Evolutionary conservation across 2,329 filamentous ascomycete genomes (phyloP), one percentile per base, ranked within the genome.

Genomic region (Neocatenulostroma microsporum): DNA sequence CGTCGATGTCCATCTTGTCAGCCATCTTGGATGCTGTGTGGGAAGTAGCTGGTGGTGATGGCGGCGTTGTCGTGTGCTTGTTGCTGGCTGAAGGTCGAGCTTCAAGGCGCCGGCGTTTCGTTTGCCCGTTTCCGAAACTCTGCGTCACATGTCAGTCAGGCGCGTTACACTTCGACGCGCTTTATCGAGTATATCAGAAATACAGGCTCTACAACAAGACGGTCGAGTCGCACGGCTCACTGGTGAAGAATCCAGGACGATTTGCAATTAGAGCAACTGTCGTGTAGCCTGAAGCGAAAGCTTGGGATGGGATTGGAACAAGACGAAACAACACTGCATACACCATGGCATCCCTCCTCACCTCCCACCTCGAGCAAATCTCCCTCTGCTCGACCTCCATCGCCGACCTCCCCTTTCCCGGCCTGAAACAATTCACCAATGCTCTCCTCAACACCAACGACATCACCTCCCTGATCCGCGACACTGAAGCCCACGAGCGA

Each of bases 401-500:
- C 27, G 61, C 64, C 32, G 64, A 69, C 21, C 53, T 72, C 15
- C 60, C 65, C 21, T 96, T 96, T 52, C 85, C 85, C 26, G 77
- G 77, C 2, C 85, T 89, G n/a, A 93, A 85, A 54, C 87, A 91
- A 55, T 98, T 96, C 66, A 91, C 88, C 49, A 95, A 94, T 60
- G 87, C 91, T 21, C 74, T 98, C 25, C 78, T 96, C 32, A 80
- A 82, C 39, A 48, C 40, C 34, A 81, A 88, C 61, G 91, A 98
- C 61, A 96, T 98, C 50, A 96, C 91, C 3, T 77, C 84, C 10
- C 69, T 98, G 31, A 95, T 98, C 54, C 84, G 91, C 42, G 91
- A 98, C 60, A 95, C 89, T 3, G 91, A 98, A 62, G 68, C 82
- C 15, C 89, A 96, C 64, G 91, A 98, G 62, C 82, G 88, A 54